Evolutionary conservation across 2,329 filamentous ascomycete species (phyloP).

Genomic region (Zalaria obscura): DNA sequence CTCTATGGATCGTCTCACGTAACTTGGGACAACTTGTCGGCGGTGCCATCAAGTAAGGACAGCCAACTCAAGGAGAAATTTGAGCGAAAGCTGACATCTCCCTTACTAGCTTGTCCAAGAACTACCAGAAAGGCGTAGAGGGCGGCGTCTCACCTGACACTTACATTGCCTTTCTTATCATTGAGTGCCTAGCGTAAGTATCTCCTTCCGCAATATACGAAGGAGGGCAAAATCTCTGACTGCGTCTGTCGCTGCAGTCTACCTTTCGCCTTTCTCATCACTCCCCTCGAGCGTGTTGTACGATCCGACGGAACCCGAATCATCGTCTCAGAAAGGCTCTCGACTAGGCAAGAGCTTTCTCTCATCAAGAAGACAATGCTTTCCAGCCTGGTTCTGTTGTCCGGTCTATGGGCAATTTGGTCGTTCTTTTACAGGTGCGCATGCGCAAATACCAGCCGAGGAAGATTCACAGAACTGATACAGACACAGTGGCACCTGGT

Average conservation of each 20-base stretch:
- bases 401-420: conserved; percentile 1
- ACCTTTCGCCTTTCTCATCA: conserved; percentile 32
- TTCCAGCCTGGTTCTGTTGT: conserved; percentile 1
- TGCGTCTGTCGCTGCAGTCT: conserved; percentile 8
- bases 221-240: not conserved
- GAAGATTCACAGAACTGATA: not conserved
- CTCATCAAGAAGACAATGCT: conserved; percentile 3
- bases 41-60: conserved; percentile 2
- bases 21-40: conserved; percentile 4
- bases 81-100: not conserved
- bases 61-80: not conserved
- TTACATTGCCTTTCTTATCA: conserved; percentile 33
- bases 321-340: conserved; percentile 1
- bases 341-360: conserved; percentile 3
- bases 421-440: conserved; percentile 1
- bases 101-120: conserved; percentile 1
- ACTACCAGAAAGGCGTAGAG: conserved; percentile 2
- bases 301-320: conserved; percentile 24
- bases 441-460: not conserved
- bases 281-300: conserved; percentile 30
- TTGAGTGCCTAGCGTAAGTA: conserved; percentile 26
- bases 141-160: conserved; percentile 23
- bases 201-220: not conserved
- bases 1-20: conserved; percentile 3
- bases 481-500: conserved; percentile 1